phyloP scores from a whole-genome alignment of 331 rosid genomes.

The Quercus phellos region DNA sequence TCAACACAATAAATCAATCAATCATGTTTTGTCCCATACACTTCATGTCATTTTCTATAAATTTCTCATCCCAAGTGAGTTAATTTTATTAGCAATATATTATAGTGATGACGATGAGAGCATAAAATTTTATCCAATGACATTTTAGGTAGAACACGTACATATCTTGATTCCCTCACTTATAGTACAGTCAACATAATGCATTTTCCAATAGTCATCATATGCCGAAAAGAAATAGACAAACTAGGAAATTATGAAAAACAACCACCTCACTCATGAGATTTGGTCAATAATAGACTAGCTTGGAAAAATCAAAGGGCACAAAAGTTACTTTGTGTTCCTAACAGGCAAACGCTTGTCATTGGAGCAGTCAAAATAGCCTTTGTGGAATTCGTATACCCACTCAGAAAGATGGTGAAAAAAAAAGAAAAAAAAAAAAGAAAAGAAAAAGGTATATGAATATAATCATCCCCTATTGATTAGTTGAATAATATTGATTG shows the following conservation, averaged over 20 bases:
- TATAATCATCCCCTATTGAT: background rate
- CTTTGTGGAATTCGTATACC: background rate
- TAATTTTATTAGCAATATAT: too few species aligned
- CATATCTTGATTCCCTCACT: background rate
- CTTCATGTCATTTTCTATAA: too few species aligned
- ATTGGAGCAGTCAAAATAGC: background rate
- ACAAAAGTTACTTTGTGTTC: slow-evolving; percentile 2
- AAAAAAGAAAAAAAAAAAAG: background rate
- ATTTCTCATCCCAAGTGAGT: too few species aligned
- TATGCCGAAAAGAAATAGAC: background rate
- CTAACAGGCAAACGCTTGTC: background rate
- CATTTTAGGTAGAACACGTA: background rate
- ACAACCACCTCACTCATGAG: background rate
- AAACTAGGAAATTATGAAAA: background rate
- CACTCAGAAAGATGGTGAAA: background rate
- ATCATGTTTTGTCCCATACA: too few species aligned
- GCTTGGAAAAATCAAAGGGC: slow-evolving; percentile 25
- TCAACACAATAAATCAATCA: too few species aligned
- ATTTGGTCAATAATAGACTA: slow-evolving; percentile 30
- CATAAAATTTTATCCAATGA: background rate
- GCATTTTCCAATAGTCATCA: slow-evolving; percentile 19
- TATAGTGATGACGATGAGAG: too few species aligned
- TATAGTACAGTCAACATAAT: slow-evolving; percentile 17
- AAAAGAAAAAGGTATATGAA: background rate
- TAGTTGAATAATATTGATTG: background rate